phyloP scores from a whole-genome alignment of 2,329 filamentous ascomycete species.

The Cryoendolithus antarcticus region DNA sequence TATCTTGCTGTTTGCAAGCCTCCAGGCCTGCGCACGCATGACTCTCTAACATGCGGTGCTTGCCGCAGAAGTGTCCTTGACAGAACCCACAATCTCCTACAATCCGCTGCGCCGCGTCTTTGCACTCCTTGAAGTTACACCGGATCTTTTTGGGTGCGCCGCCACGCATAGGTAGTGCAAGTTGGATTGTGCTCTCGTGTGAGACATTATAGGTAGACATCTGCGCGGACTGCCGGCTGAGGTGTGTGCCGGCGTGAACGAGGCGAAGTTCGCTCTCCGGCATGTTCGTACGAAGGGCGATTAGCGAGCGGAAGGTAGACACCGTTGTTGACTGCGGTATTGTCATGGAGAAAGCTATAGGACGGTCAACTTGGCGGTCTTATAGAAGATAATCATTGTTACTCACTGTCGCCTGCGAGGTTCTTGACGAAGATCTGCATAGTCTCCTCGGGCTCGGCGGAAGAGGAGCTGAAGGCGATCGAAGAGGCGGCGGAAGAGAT shows the following conservation, averaged over 20 bases:
- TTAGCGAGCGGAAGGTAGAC: slow-evolving; percentile 42
- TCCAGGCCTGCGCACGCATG: slow-evolving; percentile 89
- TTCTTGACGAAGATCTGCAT: slow-evolving; percentile 53
- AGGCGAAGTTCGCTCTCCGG: slow-evolving; percentile 41
- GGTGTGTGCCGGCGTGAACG: slow-evolving; percentile 46
- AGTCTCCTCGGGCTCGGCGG: slow-evolving; percentile 35
- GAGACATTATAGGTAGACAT: slow-evolving; percentile 37
- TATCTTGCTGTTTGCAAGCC: slow-evolving; percentile 95
- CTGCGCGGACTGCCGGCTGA: slow-evolving; percentile 30
- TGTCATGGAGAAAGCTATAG: slow-evolving; percentile 43
- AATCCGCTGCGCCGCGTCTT: slow-evolving; percentile 75
- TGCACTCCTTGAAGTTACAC: slow-evolving; percentile 84
- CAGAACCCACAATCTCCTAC: slow-evolving; percentile 96
- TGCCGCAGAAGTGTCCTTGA: slow-evolving; percentile 84
- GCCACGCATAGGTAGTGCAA: slow-evolving; percentile 45
- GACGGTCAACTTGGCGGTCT: slow-evolving; percentile 11
- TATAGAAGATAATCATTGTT: slow-evolving; percentile 4
- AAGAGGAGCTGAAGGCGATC: slow-evolving; percentile 23
- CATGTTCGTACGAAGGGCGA: slow-evolving; percentile 45
- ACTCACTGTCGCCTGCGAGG: slow-evolving; percentile 45
- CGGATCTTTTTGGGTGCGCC: slow-evolving; percentile 62
- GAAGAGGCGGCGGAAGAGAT: slow-evolving; percentile 27
- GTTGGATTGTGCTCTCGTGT: slow-evolving; percentile 39
- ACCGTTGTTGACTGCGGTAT: slow-evolving; percentile 43
- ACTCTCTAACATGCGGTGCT: slow-evolving; percentile 84